Base-by-base conservation (phyloP, 2,329 filamentous ascomycete species). In the Phaeosphaeria sp. region DNA sequence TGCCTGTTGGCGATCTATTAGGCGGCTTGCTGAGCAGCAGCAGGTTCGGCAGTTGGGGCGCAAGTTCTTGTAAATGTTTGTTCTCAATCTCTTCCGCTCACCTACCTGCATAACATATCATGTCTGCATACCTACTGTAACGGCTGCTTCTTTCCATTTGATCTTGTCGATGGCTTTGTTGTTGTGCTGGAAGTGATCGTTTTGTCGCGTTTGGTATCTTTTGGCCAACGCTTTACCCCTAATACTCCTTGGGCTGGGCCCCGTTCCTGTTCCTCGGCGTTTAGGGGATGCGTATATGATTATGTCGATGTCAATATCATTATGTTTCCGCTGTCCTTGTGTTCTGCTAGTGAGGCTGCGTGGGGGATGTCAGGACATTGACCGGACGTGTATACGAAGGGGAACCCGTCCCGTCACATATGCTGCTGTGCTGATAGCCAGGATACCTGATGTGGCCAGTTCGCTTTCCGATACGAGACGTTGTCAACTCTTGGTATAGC, bases 201-300 rank as follows among this genome's bases (percentile, higher is more conserved):
- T 58, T 55, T 55, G 53, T 55, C 46, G 41, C 49, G 48, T 62
- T 62, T 63, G 64, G 57, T 65, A 68, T 65, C 61, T 64, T 64
- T 63, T 62, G 58, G 62, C 64, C 58, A 64, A 43, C 41, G 46
- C 46, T 42, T 33, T 62, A 50, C 39, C 65, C 60, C 59, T 71
- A 71, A 71, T 69, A 59, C 59, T 71, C 68, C 62, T 54, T 57
- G 65, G 68, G 68, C 68, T 64, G 65, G 67, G 64, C 58, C 65
- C 65, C 67, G 46, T 47, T 61, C 55, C 63, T 50, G 54, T 59
- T 59, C 57, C 50, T 52, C 53, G 58, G 62, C 61, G 55, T 66
- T 60, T 48, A 48, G 56, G 58, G 58, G 25, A 46, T 54, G 51
- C 52, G 51, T 59, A 57, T 64, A 64, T 58, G 49, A 64, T 58